Evolutionary conservation across 2,329 filamentous ascomycete species (phyloP).

Genomic region (Monosporascus cannonballus): DNA sequence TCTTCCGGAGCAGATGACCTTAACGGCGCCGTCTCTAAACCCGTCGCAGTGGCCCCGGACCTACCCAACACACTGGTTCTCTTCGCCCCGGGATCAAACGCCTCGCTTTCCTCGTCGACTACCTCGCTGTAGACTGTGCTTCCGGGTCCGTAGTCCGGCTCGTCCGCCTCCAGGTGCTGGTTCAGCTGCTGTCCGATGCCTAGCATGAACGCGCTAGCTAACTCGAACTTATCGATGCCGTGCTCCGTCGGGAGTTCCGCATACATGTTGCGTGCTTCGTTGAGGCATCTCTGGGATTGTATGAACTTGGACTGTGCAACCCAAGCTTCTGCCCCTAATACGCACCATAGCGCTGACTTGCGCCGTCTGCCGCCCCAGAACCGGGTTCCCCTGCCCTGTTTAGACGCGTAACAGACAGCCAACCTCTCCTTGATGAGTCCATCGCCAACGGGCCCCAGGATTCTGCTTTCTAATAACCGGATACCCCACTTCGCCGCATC

Average conservation of each 20-base stretch:
- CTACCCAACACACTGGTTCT: slow-evolving; percentile 49
- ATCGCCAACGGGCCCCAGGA: slow-evolving; percentile 70
- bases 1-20: slow-evolving; percentile 15
- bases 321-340: slow-evolving; percentile 81
- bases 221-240: slow-evolving; percentile 44
- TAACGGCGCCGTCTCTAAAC: slow-evolving; percentile 47
- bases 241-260: slow-evolving; percentile 41
- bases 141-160: slow-evolving; percentile 9
- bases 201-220: slow-evolving; percentile 47
- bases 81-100: slow-evolving; percentile 46
- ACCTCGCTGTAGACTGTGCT: slow-evolving; percentile 29
- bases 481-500: slow-evolving; percentile 83
- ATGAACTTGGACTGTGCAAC: slow-evolving; percentile 67
- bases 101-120: slow-evolving; percentile 48
- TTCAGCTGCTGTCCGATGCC: slow-evolving; percentile 45
- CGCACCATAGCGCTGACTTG: slow-evolving; percentile 86
- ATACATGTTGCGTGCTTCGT: slow-evolving; percentile 58
- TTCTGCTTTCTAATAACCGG: slow-evolving; percentile 69
- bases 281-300: slow-evolving; percentile 72
- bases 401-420: slow-evolving; percentile 75
- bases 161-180: slow-evolving; percentile 35
- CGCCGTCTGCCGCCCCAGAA: slow-evolving; percentile 66
- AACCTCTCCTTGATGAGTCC: slow-evolving; percentile 82
- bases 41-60: slow-evolving; percentile 29
- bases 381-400: slow-evolving; percentile 59